Percentiles rank a stretch among this genome's conserved stretches.
These are phyloP conservation scores for Salvia rosmarinus DNA, from an alignment of 257 asterid species.

Conservation along the genomic window DNA sequence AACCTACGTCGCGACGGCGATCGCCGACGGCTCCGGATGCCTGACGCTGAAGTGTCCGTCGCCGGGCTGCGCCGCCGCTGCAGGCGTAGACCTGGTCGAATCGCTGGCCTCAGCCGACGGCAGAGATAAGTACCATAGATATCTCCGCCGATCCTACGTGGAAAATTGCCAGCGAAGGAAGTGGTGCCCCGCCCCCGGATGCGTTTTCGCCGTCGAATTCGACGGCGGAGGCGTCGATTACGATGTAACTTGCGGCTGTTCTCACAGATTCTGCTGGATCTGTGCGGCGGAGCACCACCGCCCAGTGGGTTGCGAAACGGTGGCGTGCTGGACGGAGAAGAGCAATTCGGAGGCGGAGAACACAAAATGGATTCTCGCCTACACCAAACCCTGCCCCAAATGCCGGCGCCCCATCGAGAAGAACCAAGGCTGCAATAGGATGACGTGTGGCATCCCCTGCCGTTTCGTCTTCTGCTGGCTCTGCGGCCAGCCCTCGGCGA, in stretches of 20 bases:
- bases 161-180: conserved; percentile 13
- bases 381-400: conserved; percentile 38
- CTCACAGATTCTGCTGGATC: conserved; percentile 39
- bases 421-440: neutral
- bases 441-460: too few species aligned
- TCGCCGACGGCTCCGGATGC: conserved; percentile 48
- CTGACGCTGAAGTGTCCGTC: conserved; percentile 44
- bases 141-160: conserved; percentile 29
- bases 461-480: too few species aligned
- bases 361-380: conserved; percentile 33
- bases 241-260: conserved; percentile 44
- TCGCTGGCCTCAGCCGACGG: conserved; percentile 2
- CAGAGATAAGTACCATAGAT: conserved; percentile 14
- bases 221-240: neutral
- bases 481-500: neutral
- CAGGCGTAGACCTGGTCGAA: conserved; percentile 30
- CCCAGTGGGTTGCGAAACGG: conserved; percentile 43
- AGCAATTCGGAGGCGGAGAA: conserved; percentile 33
- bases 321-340: conserved; percentile 40
- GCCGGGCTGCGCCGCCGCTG: conserved; percentile 19
- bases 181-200: conserved; percentile 52
- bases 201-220: conserved; percentile 36
- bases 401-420: conserved; percentile 14
- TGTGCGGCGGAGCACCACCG: conserved; percentile 49
- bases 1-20: conserved; percentile 25